Evolutionary conservation across 169 alveolate genomes (phyloP).

Genomic region (Plasmodium knowlesi): DNA sequence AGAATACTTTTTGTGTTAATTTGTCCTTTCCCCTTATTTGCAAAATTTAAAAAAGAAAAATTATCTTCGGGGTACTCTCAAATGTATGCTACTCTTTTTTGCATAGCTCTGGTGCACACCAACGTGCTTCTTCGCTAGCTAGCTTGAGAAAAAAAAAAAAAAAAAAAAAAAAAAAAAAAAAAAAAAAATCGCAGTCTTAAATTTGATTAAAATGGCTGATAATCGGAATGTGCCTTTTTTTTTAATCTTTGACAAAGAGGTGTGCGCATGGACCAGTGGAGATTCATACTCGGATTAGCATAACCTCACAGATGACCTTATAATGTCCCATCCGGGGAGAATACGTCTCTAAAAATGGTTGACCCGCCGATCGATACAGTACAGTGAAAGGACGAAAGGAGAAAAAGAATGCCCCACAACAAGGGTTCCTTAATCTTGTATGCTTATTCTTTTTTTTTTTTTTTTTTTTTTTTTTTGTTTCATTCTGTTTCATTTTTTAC

Average conservation of each 20-base stretch:
- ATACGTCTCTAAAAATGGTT: neutral
- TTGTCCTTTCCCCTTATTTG: neutral
- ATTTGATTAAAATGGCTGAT: neutral
- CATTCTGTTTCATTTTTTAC: neutral
- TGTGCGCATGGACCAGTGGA: neutral
- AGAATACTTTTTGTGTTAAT: neutral
- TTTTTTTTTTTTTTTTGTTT: neutral
- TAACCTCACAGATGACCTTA: neutral
- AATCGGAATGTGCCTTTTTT: neutral
- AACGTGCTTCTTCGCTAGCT: neutral
- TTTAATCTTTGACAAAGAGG: neutral
- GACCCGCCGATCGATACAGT: neutral
- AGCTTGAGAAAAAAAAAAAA: neutral
- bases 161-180: conserved; percentile 6
- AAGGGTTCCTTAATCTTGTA: neutral
- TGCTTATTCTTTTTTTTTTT: neutral
- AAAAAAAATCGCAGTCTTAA: conserved; percentile 5
- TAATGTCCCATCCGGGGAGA: neutral
- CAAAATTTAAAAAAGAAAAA: neutral
- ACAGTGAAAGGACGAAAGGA: neutral
- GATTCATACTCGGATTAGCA: neutral
- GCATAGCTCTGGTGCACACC: neutral
- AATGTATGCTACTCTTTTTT: neutral
- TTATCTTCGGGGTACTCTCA: neutral
- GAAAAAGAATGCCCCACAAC: neutral